phyloP scores from a whole-genome alignment of 164 flowering plant genomes.

The Umbellularia californica region DNA sequence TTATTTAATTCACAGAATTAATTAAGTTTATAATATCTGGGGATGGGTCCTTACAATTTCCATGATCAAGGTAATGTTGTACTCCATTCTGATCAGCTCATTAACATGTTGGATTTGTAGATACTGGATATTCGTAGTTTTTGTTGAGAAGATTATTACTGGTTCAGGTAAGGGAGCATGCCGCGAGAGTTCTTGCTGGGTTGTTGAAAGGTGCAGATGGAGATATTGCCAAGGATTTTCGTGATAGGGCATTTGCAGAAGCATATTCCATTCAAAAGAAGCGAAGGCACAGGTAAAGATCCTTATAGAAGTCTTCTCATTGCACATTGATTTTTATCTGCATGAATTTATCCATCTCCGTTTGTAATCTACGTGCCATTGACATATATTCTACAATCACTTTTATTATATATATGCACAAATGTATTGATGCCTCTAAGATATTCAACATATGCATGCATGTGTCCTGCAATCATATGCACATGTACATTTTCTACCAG shows the following conservation, averaged over 20 bases:
- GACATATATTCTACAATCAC: not conserved
- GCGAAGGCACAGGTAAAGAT: conserved; percentile 50
- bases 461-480: not conserved
- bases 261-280: conserved; percentile 49
- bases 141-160: not conserved
- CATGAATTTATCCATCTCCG: not conserved
- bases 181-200: conserved; percentile 94
- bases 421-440: not conserved
- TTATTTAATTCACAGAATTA: too few relatives aligned
- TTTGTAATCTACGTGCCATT: not conserved
- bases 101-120: too few relatives aligned
- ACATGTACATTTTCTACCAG: too few relatives aligned
- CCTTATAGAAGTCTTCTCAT: not conserved
- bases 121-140: not conserved
- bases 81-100: too few relatives aligned
- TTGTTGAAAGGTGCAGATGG: conserved; percentile 87
- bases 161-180: conserved; percentile 91
- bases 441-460: not conserved
- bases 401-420: too few relatives aligned
- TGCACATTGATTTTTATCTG: too few relatives aligned
- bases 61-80: too few relatives aligned
- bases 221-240: conserved; percentile 68
- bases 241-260: conserved; percentile 60
- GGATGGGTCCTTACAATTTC: too few relatives aligned
- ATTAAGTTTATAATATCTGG: too few relatives aligned